These are phyloP conservation scores for Paraconiothyrium sp. DNA, from an alignment of 2,329 filamentous ascomycete species.

Conservation along the genomic window DNA sequence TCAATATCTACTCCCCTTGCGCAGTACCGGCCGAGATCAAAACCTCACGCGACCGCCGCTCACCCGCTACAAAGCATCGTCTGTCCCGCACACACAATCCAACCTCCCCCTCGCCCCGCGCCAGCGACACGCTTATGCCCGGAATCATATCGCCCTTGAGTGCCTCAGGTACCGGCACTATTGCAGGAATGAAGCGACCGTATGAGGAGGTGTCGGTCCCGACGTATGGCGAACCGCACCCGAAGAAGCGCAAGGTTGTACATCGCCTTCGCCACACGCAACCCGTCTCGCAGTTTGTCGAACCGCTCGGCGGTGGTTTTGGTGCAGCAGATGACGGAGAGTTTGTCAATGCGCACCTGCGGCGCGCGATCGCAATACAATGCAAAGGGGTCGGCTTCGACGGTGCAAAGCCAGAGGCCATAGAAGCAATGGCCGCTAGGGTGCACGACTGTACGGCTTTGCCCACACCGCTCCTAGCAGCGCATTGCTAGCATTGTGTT, in stretches of 20 bases:
- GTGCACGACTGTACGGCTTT: conserved; percentile 67
- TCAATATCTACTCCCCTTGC: neutral
- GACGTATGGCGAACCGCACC: conserved; percentile 33
- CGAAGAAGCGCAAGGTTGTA: conserved; percentile 48
- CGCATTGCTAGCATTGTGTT: neutral
- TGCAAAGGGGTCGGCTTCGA: conserved; percentile 65
- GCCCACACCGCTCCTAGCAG: conserved; percentile 26
- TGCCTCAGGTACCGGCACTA: conserved; percentile 41
- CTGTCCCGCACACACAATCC: conserved; percentile 15
- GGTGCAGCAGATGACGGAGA: conserved; percentile 52
- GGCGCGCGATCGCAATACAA: conserved; percentile 63
- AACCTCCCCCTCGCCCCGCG: conserved; percentile 15
- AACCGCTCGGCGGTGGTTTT: conserved; percentile 47
- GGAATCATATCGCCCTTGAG: conserved; percentile 41
- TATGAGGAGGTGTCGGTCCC: conserved; percentile 32
- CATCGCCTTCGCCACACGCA: conserved; percentile 48
- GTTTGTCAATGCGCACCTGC: conserved; percentile 64
- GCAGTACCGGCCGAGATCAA: neutral
- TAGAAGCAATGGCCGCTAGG: conserved; percentile 64
- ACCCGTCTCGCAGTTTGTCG: conserved; percentile 41
- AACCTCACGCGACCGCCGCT: conserved; percentile 9
- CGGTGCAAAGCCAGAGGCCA: conserved; percentile 62
- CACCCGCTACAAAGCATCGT: conserved; percentile 22
- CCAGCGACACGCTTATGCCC: conserved; percentile 42
- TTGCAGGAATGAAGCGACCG: conserved; percentile 48